Base-by-base conservation (phyloP, 768 basidiomycete species). In the Hygrophoropsis aurantiaca region DNA sequence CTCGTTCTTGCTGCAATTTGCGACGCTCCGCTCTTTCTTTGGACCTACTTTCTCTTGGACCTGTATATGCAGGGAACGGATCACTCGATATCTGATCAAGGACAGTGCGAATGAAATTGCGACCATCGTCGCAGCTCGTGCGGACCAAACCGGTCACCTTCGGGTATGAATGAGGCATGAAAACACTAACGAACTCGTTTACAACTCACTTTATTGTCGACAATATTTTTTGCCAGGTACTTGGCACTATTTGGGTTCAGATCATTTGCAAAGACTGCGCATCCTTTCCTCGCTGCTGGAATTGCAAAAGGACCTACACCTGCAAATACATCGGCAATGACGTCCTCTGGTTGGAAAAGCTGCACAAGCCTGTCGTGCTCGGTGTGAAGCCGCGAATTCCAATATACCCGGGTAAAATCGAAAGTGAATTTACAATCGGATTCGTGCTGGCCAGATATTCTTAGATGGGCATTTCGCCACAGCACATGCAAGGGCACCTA, bases 271-370 rank as follows among this genome's bases (percentile, higher is more conserved):
- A 94, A 70, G 0, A 98, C 90, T 4, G 81, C 83, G 59, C 90
- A 91, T 2, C 94, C 91, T 56, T 90, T 93, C 70, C 84, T 94
- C 1, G 87, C 95, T 2, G 95, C 89, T 3, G 97, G 97, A 6
- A 98, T 67, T 7, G 91, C 88, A 62, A 99, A 99, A 0, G 97
- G 97, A 2, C 97, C 97, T 2, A 99, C 94, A 11, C 97, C 97
- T 1, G 97, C 97, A 64, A 98, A 94, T 24, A 90, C 93, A 62
- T 99, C 97, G 3, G 84, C 94, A 19, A 98, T 67, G 16, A 98
- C 80, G 43, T 92, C 90, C 20, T 83, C 75, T 0, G 84, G 80
- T 21, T 75, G 62, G 68, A 97, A 94, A 27, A 75, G 54, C 15
- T 77, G 63, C 34, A 98, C 88, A 13, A 99, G 74, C 3, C 94